Evolutionary conservation across 306 rosid genomes (phyloP).

Genomic region (Rosa rugosa): DNA sequence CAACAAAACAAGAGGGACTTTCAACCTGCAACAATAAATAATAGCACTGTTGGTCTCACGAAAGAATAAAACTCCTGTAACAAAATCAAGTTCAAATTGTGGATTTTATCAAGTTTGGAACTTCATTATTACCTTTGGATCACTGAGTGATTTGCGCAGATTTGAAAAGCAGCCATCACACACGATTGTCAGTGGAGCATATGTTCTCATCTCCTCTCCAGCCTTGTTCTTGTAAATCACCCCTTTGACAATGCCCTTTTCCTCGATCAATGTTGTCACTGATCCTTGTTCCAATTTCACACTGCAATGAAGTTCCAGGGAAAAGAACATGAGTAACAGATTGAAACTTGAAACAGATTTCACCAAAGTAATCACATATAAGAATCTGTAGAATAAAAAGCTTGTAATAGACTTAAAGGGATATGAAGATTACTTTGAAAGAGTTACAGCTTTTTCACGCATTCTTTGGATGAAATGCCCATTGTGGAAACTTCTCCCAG

Average conservation of each 20-base stretch:
- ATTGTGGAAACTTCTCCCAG: slow-evolving; percentile 18
- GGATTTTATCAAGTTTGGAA: background rate
- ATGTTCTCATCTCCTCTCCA: slow-evolving; percentile 32
- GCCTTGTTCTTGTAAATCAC: slow-evolving; percentile 11
- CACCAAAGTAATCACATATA: background rate
- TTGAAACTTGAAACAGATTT: background rate
- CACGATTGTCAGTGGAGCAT: slow-evolving; percentile 43
- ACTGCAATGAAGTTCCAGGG: background rate
- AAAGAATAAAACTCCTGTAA: background rate
- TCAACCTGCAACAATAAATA: slow-evolving; percentile 28
- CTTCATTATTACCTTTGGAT: slow-evolving; percentile 49
- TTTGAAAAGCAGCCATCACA: slow-evolving; percentile 86
- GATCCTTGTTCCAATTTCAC: slow-evolving; percentile 21
- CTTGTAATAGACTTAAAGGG: background rate
- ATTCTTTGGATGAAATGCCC: slow-evolving; percentile 54
- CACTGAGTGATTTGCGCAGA: slow-evolving; percentile 75
- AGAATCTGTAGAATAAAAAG: too few species aligned
- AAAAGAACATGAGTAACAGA: background rate
- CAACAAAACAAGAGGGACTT: slow-evolving; percentile 60
- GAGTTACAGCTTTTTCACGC: slow-evolving; percentile 12
- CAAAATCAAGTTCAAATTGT: background rate
- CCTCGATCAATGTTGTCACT: slow-evolving; percentile 13
- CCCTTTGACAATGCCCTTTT: slow-evolving; percentile 16
- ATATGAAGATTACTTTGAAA: slow-evolving; percentile 15
- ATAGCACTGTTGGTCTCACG: background rate